Percentiles rank a stretch among this genome's conserved stretches.
Conservation (phyloP, 1,284 basidiomycete species). For the Laetiporus sulphureus region DNA sequence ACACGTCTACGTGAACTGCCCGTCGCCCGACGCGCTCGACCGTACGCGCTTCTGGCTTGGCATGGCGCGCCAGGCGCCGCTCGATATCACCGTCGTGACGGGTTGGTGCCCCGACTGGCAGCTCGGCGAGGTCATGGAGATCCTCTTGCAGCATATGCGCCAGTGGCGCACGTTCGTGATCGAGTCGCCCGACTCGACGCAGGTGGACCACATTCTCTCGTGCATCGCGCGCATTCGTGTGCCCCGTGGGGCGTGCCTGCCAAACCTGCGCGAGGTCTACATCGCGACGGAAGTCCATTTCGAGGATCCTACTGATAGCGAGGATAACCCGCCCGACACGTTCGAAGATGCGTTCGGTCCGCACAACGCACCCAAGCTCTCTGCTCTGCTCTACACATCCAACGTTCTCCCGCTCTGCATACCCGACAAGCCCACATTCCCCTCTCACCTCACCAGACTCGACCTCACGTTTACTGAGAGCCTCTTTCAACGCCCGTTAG, state of each 20-base stretch:
- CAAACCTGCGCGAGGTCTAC: constrained; percentile 17
- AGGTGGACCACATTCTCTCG: constrained; percentile 34
- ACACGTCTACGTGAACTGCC: constrained; percentile 44
- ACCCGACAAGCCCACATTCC: constrained; percentile 22
- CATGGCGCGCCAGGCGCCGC: constrained; percentile 33
- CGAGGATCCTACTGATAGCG: constrained; percentile 12
- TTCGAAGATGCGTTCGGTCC: constrained; percentile 18
- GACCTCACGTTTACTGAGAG: constrained; percentile 24
- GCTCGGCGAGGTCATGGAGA: constrained; percentile 29
- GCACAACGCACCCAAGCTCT: constrained; percentile 30
- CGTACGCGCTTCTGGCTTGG: constrained; percentile 45
- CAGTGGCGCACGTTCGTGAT: constrained; percentile 42
- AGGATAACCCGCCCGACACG: not conserved
- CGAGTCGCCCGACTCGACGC: constrained; percentile 29
- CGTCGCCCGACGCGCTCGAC: constrained; percentile 34
- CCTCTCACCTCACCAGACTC: constrained; percentile 33
- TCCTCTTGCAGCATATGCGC: constrained; percentile 32
- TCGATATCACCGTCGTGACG: constrained; percentile 39
- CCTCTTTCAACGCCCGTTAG: constrained; percentile 19
- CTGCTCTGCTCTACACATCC: constrained; percentile 26
- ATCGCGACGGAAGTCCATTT: constrained; percentile 16
- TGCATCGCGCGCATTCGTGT: constrained; percentile 19
- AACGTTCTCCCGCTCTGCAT: constrained; percentile 35
- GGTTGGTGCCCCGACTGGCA: constrained; percentile 15
- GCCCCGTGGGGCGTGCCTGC: too few relatives aligned